These are phyloP conservation scores for Gossypium sturtianum DNA, from an alignment of 345 rosid genomes.

Conservation along the genomic window DNA sequence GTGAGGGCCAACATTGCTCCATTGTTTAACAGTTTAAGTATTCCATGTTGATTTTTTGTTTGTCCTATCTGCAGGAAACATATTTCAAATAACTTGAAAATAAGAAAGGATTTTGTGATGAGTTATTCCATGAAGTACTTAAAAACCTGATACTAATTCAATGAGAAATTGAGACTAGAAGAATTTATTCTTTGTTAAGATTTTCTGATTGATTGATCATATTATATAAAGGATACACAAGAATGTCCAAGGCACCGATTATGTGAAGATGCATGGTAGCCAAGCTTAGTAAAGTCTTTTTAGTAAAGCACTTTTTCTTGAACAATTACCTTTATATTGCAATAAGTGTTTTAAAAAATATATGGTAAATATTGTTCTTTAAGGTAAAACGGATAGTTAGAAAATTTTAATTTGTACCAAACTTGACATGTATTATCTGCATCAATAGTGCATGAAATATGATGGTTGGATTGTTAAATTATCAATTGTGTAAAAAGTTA, in stretches of 20 bases:
- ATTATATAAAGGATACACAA: neutral
- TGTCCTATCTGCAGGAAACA: neutral
- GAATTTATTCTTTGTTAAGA: neutral
- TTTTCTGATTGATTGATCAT: neutral
- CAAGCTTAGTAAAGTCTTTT: neutral
- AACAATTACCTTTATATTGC: neutral
- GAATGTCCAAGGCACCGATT: neutral
- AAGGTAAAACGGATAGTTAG: too few relatives aligned
- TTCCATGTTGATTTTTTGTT: neutral
- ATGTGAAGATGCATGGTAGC: neutral
- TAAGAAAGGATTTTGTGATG: neutral
- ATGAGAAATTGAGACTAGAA: neutral
- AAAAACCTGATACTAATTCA: neutral
- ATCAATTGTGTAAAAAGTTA: too few relatives aligned
- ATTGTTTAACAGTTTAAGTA: neutral
- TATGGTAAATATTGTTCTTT: too few relatives aligned
- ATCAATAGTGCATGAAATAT: too few relatives aligned
- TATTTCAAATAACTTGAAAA: neutral
- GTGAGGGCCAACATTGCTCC: conserved; percentile 15
- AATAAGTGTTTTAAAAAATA: neutral
- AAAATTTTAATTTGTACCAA: too few relatives aligned
- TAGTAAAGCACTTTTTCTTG: neutral
- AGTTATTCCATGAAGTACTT: neutral
- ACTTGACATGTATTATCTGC: too few relatives aligned
- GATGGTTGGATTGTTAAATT: too few relatives aligned